A percentile compares a stretch with the other conserved stretches of the same genome.
These are phyloP conservation scores for Volvariella volvacea DNA, from an alignment of 1,284 basidiomycete genomes.

Conservation along the genomic window DNA sequence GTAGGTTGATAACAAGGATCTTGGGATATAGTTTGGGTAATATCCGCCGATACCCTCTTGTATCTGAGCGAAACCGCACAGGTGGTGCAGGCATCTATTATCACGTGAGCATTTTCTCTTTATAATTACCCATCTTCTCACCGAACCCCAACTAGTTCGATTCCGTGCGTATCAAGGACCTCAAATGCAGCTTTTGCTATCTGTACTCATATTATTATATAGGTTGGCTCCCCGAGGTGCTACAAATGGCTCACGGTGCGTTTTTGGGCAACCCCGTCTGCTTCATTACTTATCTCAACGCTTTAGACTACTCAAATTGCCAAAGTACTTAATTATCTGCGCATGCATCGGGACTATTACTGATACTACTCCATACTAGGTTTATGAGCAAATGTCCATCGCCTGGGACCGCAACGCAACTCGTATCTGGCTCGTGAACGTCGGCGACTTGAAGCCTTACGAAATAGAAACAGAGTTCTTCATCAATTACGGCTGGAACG, in stretches of 20 bases:
- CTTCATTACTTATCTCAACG: neutral
- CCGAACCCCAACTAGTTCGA: conserved; percentile 27
- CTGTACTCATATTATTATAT: conserved; percentile 1
- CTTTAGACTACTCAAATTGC: conserved; percentile 37
- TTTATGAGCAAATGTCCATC: conserved; percentile 56
- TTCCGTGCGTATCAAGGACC: conserved; percentile 25
- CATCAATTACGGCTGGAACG: conserved; percentile 56
- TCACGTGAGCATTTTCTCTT: conserved; percentile 43
- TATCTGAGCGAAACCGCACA: conserved; percentile 44
- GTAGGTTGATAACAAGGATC: neutral
- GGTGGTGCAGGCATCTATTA: conserved; percentile 69
- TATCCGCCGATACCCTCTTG: conserved; percentile 47
- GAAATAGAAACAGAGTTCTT: conserved; percentile 70
- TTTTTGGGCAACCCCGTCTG: conserved; percentile 5
- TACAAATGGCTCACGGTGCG: conserved; percentile 57
- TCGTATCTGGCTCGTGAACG: conserved; percentile 55
- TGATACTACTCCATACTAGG: conserved; percentile 21
- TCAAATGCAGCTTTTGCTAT: neutral
- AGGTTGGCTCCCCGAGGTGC: conserved; percentile 49
- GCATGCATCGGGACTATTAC: too few species aligned
- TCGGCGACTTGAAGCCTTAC: conserved; percentile 69
- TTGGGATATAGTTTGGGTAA: conserved; percentile 65
- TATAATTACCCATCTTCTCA: neutral
- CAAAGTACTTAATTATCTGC: conserved; percentile 25
- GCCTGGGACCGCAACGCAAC: conserved; percentile 52